These are phyloP conservation scores for Cladosporium sp. DNA, from an alignment of 2,329 filamentous ascomycete species.

Conservation along the genomic window DNA sequence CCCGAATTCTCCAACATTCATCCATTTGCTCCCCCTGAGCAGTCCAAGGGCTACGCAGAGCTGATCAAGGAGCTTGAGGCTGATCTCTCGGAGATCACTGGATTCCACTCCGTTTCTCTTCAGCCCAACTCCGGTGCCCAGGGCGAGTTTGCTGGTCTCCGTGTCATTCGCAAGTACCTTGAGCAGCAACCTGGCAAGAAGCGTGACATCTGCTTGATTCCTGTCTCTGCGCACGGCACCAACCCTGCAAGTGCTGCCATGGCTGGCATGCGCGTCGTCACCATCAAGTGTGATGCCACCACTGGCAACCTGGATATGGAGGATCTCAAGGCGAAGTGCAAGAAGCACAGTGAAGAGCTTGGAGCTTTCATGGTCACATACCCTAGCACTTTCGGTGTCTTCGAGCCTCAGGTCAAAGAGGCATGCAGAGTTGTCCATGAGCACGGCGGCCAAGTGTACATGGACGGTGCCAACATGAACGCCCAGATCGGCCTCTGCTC, in stretches of 20 bases:
- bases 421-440: slow-evolving; percentile 82
- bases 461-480: slow-evolving; percentile 99
- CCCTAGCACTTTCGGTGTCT: slow-evolving; percentile 90
- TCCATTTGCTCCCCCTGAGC: slow-evolving; percentile 65
- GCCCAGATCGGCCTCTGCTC: slow-evolving; percentile 94
- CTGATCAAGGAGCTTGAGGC: slow-evolving; percentile 69
- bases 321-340: slow-evolving; percentile 82
- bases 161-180: slow-evolving; percentile 81
- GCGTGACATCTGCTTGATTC: slow-evolving; percentile 89
- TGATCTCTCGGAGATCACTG: slow-evolving; percentile 78
- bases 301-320: slow-evolving; percentile 86
- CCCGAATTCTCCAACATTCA: slow-evolving; percentile 74
- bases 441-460: slow-evolving; percentile 90
- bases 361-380: slow-evolving; percentile 97
- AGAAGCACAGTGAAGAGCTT: slow-evolving; percentile 79
- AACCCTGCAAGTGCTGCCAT: slow-evolving; percentile 94
- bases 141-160: slow-evolving; percentile 87
- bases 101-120: slow-evolving; percentile 82
- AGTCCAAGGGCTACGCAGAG: slow-evolving; percentile 63
- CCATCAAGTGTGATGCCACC: slow-evolving; percentile 81
- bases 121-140: slow-evolving; percentile 96
- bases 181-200: slow-evolving; percentile 63
- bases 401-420: slow-evolving; percentile 82
- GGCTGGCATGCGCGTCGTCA: slow-evolving; percentile 90
- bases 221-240: slow-evolving; percentile 90